Conservation (phyloP, 257 asterid species). For the Ligustrum vulgare region DNA sequence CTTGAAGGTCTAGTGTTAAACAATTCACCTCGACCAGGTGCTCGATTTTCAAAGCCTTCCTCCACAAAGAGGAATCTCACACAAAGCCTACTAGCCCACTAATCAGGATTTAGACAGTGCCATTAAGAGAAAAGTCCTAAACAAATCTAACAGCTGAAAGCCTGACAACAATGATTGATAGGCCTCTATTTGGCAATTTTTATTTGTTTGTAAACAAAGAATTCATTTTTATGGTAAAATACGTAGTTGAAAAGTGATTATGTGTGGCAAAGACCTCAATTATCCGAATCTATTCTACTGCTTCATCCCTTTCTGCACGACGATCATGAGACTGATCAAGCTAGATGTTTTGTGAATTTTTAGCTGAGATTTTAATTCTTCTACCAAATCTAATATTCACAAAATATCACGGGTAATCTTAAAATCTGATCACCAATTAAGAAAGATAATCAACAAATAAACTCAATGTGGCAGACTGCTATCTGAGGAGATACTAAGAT, state of each 20-base stretch:
- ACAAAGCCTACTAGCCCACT: neutral
- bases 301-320: neutral
- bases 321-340: neutral
- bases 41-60: neutral
- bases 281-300: neutral
- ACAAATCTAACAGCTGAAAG: neutral
- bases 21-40: neutral
- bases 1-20: neutral
- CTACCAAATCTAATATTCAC: too few species aligned
- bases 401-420: neutral
- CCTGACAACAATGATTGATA: neutral
- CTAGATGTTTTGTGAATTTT: neutral
- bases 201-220: too few species aligned
- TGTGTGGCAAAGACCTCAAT: too few species aligned
- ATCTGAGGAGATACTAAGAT: neutral
- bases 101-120: neutral
- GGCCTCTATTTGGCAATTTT: too few species aligned
- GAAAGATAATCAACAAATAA: neutral
- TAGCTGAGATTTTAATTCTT: neutral
- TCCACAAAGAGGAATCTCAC: neutral
- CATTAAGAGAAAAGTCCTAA: neutral
- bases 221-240: too few species aligned
- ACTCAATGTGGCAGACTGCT: neutral
- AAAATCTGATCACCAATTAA: neutral
- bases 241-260: too few species aligned